These are phyloP conservation scores for Rubroboletus satanas DNA, from an alignment of 768 basidiomycete species.

Conservation along the genomic window DNA sequence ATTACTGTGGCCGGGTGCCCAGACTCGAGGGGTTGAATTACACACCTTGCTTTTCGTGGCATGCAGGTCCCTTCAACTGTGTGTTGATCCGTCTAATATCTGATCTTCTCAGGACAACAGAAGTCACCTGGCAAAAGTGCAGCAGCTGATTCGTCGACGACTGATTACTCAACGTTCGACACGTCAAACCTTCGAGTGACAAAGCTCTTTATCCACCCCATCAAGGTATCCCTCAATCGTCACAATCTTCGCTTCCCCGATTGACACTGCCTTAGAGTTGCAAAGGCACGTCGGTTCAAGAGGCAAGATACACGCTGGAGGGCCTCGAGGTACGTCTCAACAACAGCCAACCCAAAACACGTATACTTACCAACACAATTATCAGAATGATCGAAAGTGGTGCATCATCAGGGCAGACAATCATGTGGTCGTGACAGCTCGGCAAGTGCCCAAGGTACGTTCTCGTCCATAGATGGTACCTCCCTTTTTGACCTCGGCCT, in stretches of 20 bases:
- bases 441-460: slow-evolving; percentile 55
- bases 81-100: slow-evolving; percentile 9
- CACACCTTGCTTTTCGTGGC: background rate
- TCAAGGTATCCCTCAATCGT: slow-evolving; percentile 43
- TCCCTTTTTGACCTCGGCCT: background rate
- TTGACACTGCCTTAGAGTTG: slow-evolving; percentile 54
- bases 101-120: slow-evolving; percentile 13
- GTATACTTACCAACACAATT: background rate
- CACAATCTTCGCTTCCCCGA: background rate
- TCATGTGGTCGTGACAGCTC: slow-evolving; percentile 60
- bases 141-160: background rate
- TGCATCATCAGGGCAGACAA: slow-evolving; percentile 58
- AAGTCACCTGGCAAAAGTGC: background rate
- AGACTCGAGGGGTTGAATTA: background rate
- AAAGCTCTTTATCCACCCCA: slow-evolving; percentile 62
- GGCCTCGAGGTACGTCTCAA: slow-evolving; percentile 57
- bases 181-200: slow-evolving; percentile 41
- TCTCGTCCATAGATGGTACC: background rate
- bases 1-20: background rate
- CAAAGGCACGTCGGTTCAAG: slow-evolving; percentile 57
- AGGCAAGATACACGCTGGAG: slow-evolving; percentile 52
- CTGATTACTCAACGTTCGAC: slow-evolving; percentile 24
- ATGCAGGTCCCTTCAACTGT: background rate
- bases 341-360: background rate
- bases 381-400: slow-evolving; percentile 71